Evolutionary conservation across 257 asterid genomes (phyloP), one percentile per base, ranked within the genome.

Genomic region (Ocimum tenuiflorum): DNA sequence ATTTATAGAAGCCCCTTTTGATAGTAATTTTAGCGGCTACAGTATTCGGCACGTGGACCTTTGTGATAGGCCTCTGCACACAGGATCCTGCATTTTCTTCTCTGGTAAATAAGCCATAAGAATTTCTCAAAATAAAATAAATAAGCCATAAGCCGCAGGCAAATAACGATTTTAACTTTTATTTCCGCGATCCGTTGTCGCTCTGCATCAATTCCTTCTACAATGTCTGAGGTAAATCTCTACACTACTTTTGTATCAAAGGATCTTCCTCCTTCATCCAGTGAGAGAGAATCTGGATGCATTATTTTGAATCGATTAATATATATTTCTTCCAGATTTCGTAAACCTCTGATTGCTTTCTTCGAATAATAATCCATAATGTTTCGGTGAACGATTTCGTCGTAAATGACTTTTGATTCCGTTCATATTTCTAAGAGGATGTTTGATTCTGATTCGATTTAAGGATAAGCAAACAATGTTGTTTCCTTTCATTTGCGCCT

Each of bases 221-320:
- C 75, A 56, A 81, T 81, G 86, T 80, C 74, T 8, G 86, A 81
- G 83, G 86, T 78, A 73, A 66, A 58, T 70, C 72, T 66, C 1
- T 19, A 23, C 3, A 15, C 56, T 5, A 17, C 20, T 3, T 35
- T 51, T 29, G 8, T 4, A 7, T 19, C 31, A 10, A 50, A 0
- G 14, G 62, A 31, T 39, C 42, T 8, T 45, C 11, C 4, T 57
- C 23, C 59, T 55, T 18, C 4, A 4, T 27, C 3, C 2, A 27
- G 31, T 4, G 31, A 27, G 31, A 27, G 31, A 27, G 13, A 38
- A 3, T 17, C 54, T 60, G 17, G 35, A 10, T 62, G 52, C 61
- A 35, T 27, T 49, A 22, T 17, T 39, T 50, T 47, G 17, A 48
- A 64, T 65, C 39, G 46, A 12, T 43, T 47, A 45, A 46, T 13